phyloP scores from a whole-genome alignment of 83 land plant species.

The Diphasiastrum complanatum region DNA sequence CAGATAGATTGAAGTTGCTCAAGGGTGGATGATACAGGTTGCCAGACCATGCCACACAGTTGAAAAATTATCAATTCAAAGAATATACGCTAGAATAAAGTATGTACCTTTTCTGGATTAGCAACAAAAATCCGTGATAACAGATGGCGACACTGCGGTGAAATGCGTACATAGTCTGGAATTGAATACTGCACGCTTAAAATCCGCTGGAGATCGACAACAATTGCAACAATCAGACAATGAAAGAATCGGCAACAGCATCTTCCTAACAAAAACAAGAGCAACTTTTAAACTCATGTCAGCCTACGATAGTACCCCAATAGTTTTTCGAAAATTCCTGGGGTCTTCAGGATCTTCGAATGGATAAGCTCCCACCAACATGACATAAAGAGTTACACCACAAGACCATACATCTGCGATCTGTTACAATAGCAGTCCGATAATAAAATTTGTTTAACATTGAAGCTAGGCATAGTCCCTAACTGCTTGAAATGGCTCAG shows the following conservation, averaged over 20 bases:
- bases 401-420: slow-evolving; percentile 13
- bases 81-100: neutral
- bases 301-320: slow-evolving; percentile 14
- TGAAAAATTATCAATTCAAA: neutral
- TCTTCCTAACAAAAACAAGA: too few relatives aligned
- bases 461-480: too few relatives aligned
- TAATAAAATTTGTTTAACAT: neutral
- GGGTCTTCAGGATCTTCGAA: slow-evolving; percentile 12
- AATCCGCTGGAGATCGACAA: too few relatives aligned
- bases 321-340: slow-evolving; percentile 3
- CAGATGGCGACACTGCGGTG: slow-evolving; percentile 28
- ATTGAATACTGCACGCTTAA: slow-evolving; percentile 31
- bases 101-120: slow-evolving; percentile 25
- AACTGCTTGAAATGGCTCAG: too few relatives aligned
- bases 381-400: slow-evolving; percentile 10
- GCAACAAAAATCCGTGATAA: slow-evolving; percentile 34
- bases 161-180: slow-evolving; percentile 31
- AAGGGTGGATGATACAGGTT: neutral
- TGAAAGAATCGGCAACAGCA: too few relatives aligned
- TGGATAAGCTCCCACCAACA: slow-evolving; percentile 12
- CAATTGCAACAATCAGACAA: too few relatives aligned
- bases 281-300: too few relatives aligned
- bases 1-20: neutral
- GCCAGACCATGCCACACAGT: neutral
- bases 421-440: neutral